These are phyloP conservation scores for Tritrichomonas musculus DNA, from an alignment of 208 protist species.

Conservation along the genomic window DNA sequence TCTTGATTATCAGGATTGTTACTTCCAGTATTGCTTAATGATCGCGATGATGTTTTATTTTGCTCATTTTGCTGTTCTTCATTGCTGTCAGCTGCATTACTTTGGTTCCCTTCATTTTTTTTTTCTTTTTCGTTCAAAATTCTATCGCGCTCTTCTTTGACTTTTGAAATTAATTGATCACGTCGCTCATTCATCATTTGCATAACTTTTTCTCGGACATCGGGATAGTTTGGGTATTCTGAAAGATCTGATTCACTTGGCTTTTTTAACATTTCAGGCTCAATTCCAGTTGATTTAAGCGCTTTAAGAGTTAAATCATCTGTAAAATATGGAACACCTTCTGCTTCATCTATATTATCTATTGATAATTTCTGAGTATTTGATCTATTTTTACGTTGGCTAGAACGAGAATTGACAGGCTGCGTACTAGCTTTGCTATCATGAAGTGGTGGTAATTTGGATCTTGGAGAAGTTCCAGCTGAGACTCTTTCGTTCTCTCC, in stretches of 20 bases:
- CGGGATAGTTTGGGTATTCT: slow-evolving; percentile 13
- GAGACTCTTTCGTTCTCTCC: too few species aligned
- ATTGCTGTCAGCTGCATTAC: not conserved
- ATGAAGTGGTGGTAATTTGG: too few species aligned
- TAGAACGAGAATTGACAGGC: too few species aligned
- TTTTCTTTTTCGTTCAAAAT: not conserved
- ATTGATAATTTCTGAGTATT: too few species aligned
- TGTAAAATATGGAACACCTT: not conserved
- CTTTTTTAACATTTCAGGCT: not conserved
- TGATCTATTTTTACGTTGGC: too few species aligned
- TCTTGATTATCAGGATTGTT: too few species aligned
- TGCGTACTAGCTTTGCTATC: too few species aligned
- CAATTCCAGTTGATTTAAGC: not conserved
- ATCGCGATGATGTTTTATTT: too few species aligned
- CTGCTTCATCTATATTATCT: too few species aligned
- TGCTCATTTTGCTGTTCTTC: not conserved
- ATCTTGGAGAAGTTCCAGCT: too few species aligned
- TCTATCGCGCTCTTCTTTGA: not conserved
- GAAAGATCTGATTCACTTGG: not conserved
- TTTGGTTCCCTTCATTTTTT: not conserved
- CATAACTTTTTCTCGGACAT: not conserved
- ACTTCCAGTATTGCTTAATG: too few species aligned
- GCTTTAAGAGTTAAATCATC: not conserved
- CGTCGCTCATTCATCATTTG: not conserved
- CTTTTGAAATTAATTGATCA: not conserved